These are phyloP conservation scores for Wallacemonas sp. DNA, from an alignment of 208 protist genomes.

Conservation along the genomic window DNA sequence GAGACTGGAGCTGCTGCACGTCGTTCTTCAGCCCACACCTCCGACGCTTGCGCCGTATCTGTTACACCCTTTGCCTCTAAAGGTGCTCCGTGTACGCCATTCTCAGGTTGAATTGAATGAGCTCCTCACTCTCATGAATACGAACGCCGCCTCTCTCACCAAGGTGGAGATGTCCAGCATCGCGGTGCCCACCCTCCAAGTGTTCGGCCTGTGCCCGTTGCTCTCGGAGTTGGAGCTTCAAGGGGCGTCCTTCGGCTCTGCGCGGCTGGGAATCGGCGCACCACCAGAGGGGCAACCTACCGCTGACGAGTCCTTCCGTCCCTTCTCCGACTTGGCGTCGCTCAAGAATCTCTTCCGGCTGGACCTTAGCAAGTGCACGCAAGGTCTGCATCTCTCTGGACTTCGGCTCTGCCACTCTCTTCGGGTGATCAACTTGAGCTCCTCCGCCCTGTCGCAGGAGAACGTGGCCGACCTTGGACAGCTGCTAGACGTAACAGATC, in stretches of 20 bases:
- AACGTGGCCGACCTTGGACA: slow-evolving; percentile 19
- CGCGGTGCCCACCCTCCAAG: slow-evolving; percentile 21
- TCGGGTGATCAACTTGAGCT: slow-evolving; percentile 23
- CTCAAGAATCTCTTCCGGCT: slow-evolving; percentile 15
- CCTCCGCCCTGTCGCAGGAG: slow-evolving; percentile 15
- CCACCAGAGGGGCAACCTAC: background rate
- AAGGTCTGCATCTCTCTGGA: slow-evolving; percentile 19
- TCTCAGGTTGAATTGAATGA: slow-evolving; percentile 19
- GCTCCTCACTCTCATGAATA: slow-evolving; percentile 23
- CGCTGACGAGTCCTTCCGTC: background rate
- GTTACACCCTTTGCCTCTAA: slow-evolving; percentile 1
- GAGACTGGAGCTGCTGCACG: slow-evolving; percentile 19
- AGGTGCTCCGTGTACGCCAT: slow-evolving; percentile 22
- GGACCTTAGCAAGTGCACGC: slow-evolving; percentile 18
- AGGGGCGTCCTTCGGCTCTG: background rate
- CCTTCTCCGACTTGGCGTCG: slow-evolving; percentile 18
- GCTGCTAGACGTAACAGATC: slow-evolving; percentile 16
- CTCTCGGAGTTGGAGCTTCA: slow-evolving; percentile 25
- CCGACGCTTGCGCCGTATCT: slow-evolving; percentile 17
- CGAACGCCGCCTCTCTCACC: slow-evolving; percentile 18
- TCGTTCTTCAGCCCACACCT: slow-evolving; percentile 14
- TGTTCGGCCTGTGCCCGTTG: slow-evolving; percentile 20
- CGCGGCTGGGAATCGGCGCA: background rate
- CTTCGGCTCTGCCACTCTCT: slow-evolving; percentile 18
- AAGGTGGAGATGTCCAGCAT: slow-evolving; percentile 19